Evolutionary conservation across 2,329 filamentous ascomycete species (phyloP), one percentile per base, ranked within the genome.

Genomic region (Aspergillus eucalypticola): DNA sequence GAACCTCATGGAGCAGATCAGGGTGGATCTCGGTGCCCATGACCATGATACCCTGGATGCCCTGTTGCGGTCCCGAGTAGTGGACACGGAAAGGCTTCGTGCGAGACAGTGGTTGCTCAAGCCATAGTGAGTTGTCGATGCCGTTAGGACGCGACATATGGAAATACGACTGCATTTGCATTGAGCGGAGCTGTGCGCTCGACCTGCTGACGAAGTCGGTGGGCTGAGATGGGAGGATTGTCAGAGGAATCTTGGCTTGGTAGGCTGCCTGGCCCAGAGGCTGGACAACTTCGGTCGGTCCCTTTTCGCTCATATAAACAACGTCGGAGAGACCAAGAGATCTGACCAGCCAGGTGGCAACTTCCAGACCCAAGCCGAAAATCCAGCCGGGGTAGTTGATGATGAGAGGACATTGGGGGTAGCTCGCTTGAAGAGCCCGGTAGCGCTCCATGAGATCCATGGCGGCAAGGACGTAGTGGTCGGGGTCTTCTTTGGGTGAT

Each of bases 151-250:
- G 70, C 17, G 71, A 70, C 67, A 73, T 66, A 67, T 88, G 86
- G 69, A 88, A 87, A 67, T 87, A 88, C 1, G 85, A 85, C 63
- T 86, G 81, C 63, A 82, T 84, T 62, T 86, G 84, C 84, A 88
- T 87, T 19, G 78, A 77, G 49, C 82, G 76, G 6, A 84, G 68
- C 60, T 86, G 82, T 1, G 78, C 76, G 27, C 82, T 81, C 23
- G 80, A 83, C 50, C 81, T 76, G 29, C 76, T 75, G 17, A 78
- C 73, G 51, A 76, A 76, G 54, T 78, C 75, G 32, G 76, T 77
- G 39, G 76, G 74, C 58, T 79, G 76, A 5, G 81, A 81, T 23
- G 79, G 73, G 5, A 86, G 72, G 2, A 76, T 78, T 55, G 80
- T 80, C 52, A 83, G 67, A 6, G 73, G 69, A 35, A 77, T 72